Evolutionary conservation across 1,139 yeast genomes (phyloP).

Genomic region (Blastobotrys petasosporus): DNA sequence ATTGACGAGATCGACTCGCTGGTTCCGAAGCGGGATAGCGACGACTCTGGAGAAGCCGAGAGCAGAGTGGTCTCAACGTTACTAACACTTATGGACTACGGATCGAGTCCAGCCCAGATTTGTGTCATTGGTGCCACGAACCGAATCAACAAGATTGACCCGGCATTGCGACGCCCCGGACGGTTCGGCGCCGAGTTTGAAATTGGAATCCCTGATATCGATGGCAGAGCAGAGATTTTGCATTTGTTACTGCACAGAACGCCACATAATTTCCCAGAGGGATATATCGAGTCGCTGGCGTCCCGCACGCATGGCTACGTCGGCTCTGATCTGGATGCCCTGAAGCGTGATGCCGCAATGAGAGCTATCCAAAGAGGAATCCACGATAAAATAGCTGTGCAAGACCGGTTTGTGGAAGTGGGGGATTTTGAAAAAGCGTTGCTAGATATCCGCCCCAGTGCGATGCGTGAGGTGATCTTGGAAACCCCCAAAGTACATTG

Average conservation of each 20-base stretch:
- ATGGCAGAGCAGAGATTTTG: conserved; percentile 90
- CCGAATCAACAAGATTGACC: conserved; percentile 97
- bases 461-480: conserved; percentile 90
- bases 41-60: conserved; percentile 86
- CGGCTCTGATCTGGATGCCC: conserved; percentile 88
- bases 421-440: conserved; percentile 63
- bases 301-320: conserved; percentile 91
- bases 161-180: conserved; percentile 97
- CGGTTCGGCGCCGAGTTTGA: conserved; percentile 99
- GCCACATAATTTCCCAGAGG: conserved; percentile 53
- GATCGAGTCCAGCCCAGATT: conserved; percentile 62
- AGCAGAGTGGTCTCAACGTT: conserved; percentile 85
- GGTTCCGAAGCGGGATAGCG: conserved; percentile 66
- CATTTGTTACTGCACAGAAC: conserved; percentile 55
- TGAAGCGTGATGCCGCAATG: conserved; percentile 86
- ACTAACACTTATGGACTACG: conserved; percentile 83
- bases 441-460: conserved; percentile 82
- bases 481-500: conserved; percentile 93
- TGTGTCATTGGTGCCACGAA: conserved; percentile 87
- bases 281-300: conserved; percentile 55
- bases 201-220: conserved; percentile 98
- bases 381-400: conserved; percentile 33
- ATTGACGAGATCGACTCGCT: conserved; percentile 91
- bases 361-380: conserved; percentile 64
- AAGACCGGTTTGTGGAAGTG: conserved; percentile 36